Evolutionary conservation across 2,329 filamentous ascomycete species (phyloP).

Genomic region (Phialophora macrospora): DNA sequence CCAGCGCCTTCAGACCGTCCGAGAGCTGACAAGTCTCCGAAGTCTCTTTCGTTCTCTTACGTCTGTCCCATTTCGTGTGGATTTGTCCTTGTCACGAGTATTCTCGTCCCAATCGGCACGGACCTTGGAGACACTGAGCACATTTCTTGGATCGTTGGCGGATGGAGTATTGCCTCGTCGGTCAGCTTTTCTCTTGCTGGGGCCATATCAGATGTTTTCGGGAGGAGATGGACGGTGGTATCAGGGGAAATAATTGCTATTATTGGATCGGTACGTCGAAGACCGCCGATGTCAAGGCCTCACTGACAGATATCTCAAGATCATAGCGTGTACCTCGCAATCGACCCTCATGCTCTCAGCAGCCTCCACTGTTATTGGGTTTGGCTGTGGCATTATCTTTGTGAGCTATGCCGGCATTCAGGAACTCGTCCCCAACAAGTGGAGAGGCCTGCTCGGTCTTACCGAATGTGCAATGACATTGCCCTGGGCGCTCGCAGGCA

Average conservation of each 20-base stretch:
- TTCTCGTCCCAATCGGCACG: constrained; percentile 26
- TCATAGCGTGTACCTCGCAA: constrained; percentile 46
- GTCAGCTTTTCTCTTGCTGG: constrained; percentile 42
- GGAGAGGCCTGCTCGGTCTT: constrained; percentile 44
- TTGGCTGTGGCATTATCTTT: constrained; percentile 48
- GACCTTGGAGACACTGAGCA: constrained; percentile 25
- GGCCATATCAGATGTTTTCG: constrained; percentile 46
- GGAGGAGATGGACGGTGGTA: constrained; percentile 44
- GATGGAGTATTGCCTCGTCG: constrained; percentile 26
- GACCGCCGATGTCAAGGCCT: neutral
- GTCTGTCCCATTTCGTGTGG: constrained; percentile 41
- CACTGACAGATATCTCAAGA: constrained; percentile 27
- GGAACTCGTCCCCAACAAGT: constrained; percentile 46
- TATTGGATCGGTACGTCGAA: constrained; percentile 41
- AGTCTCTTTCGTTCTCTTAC: constrained; percentile 29
- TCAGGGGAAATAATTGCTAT: constrained; percentile 43
- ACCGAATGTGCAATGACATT: constrained; percentile 46
- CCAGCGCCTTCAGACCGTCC: neutral
- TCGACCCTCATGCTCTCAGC: constrained; percentile 46
- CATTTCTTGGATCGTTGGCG: constrained; percentile 26
- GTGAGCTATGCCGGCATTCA: constrained; percentile 46
- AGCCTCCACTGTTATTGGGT: constrained; percentile 43
- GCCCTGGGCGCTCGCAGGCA: constrained; percentile 46
- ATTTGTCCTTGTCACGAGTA: constrained; percentile 39
- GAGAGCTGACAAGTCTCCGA: neutral